Evolutionary conservation across 2,329 filamentous ascomycete genomes (phyloP).

Genomic region (Aureobasidium leucospermi): DNA sequence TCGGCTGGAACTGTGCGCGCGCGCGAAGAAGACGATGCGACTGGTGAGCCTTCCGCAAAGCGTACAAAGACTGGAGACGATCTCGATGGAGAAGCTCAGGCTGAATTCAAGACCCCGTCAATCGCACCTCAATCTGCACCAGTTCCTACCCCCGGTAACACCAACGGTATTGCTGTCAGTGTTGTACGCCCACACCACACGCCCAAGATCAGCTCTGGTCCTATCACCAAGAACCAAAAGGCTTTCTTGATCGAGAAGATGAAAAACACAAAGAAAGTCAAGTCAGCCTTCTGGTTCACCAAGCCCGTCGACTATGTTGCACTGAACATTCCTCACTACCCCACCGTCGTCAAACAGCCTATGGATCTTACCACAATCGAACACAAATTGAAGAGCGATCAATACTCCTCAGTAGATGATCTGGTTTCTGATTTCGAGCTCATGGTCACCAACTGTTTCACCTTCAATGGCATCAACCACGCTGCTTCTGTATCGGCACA

Average conservation of each 20-base stretch:
- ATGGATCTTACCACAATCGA: constrained; percentile 85
- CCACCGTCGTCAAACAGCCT: constrained; percentile 63
- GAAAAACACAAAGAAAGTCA: constrained; percentile 76
- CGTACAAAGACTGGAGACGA: constrained; percentile 65
- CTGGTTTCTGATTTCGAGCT: constrained; percentile 69
- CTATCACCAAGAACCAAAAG: constrained; percentile 53
- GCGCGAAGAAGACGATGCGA: constrained; percentile 64
- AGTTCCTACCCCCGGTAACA: constrained; percentile 13
- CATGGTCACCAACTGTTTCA: constrained; percentile 69
- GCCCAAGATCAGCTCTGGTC: constrained; percentile 31
- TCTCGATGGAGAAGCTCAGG: neutral
- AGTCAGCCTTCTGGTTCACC: constrained; percentile 67
- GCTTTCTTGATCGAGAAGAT: constrained; percentile 59
- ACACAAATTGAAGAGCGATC: constrained; percentile 61
- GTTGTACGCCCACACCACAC: constrained; percentile 20
- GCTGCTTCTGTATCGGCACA: constrained; percentile 62
- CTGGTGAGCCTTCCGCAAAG: constrained; percentile 64
- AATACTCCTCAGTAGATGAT: constrained; percentile 63
- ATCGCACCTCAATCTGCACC: constrained; percentile 6
- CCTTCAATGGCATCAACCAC: constrained; percentile 78
- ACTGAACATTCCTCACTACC: constrained; percentile 68
- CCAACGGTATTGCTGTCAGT: constrained; percentile 13
- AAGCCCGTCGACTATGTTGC: constrained; percentile 70
- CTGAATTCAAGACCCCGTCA: constrained; percentile 21
- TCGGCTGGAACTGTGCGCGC: constrained; percentile 51